Percentiles rank a stretch among this genome's conserved stretches.
Conservation (phyloP, 2,329 filamentous ascomycete species). For the Colletotrichum cuscutae region DNA sequence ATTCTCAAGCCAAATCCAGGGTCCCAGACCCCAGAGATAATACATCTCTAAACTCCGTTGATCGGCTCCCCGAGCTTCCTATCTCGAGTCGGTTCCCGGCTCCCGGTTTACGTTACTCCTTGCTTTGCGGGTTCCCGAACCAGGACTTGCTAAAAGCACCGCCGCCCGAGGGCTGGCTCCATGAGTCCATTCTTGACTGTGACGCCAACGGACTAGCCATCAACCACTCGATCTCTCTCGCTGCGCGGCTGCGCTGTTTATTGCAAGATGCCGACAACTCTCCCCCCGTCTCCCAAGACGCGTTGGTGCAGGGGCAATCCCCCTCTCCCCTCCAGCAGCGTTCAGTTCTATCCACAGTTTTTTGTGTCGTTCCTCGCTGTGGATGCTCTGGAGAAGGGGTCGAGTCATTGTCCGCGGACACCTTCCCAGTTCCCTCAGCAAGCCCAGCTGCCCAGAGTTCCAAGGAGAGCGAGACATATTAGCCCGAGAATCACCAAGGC, state of each 20-base stretch:
- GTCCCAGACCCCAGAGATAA: background rate
- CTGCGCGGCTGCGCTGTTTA: slow-evolving; percentile 1
- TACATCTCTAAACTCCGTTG: slow-evolving; percentile 4
- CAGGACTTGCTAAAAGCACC: background rate
- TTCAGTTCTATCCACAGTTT: background rate
- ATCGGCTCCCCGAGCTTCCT: slow-evolving; percentile 25
- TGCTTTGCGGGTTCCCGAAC: slow-evolving; percentile 18
- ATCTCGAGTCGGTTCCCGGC: slow-evolving; percentile 23
- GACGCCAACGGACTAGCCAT: slow-evolving; percentile 13
- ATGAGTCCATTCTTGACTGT: slow-evolving; percentile 21
- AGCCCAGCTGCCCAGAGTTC: slow-evolving; percentile 6
- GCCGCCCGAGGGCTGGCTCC: slow-evolving; percentile 3
- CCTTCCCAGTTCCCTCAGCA: background rate
- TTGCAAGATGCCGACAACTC: background rate
- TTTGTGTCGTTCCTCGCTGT: slow-evolving; percentile 16
- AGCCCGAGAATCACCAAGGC: slow-evolving; percentile 15
- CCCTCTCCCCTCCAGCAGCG: slow-evolving; percentile 1
- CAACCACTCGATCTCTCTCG: background rate
- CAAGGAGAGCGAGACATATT: background rate
- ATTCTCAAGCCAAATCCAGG: background rate
- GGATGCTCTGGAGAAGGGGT: slow-evolving; percentile 29
- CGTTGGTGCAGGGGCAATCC: slow-evolving; percentile 27
- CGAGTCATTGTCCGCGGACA: slow-evolving; percentile 27
- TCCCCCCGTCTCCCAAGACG: slow-evolving; percentile 17
- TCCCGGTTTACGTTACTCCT: slow-evolving; percentile 20